Evolutionary conservation across 2,329 filamentous ascomycete species (phyloP), one percentile per base, ranked within the genome.

Genomic region (Sphaerulina musiva): DNA sequence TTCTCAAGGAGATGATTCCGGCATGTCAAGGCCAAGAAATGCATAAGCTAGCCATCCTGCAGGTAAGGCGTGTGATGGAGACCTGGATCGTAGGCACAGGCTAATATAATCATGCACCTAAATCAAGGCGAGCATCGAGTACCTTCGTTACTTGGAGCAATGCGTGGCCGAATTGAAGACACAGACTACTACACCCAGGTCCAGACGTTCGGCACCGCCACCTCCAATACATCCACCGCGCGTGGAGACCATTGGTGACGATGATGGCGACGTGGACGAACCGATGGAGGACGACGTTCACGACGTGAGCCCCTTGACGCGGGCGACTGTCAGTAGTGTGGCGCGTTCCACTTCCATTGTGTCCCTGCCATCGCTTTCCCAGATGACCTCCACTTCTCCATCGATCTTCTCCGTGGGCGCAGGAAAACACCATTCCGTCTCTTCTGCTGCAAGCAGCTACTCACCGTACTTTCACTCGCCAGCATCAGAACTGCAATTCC

Each of bases 21-120:
- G 92, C 93, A 2, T 97, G 93, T 70, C 83, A 81, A n/a, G 91
- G 90, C 6, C 81, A 85, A 62, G 92, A 97, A 67, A 97, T 97
- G 93, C 93, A 97, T 72, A 98, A 98, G 73, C 76, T 97, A 54
- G 90, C 91, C 12, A 96, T 97, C 63, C 74, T 97, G 48, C 90
- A 96, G 82, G 91, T 95, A 70, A 60, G 79, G 20, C 7, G 12
- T 29, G 20, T 36, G 8, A 32, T 7, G 9, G 2, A 20, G 6
- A 11, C 32, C 17, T 14, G 10, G 20, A 20, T n/a, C 20, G 17
- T 14, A 48, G 26, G 10, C 7, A 36, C 14, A n/a, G 20, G 23
- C 51, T 57, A 46, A 60, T 26, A 42, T 20, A 20, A 20, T 20
- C 20, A 20, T 20, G 20, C 20, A 20, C 20, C 20, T 20, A 20